Conservation (phyloP, 2,329 filamentous ascomycete species). For the Aureobasidium sp. region DNA sequence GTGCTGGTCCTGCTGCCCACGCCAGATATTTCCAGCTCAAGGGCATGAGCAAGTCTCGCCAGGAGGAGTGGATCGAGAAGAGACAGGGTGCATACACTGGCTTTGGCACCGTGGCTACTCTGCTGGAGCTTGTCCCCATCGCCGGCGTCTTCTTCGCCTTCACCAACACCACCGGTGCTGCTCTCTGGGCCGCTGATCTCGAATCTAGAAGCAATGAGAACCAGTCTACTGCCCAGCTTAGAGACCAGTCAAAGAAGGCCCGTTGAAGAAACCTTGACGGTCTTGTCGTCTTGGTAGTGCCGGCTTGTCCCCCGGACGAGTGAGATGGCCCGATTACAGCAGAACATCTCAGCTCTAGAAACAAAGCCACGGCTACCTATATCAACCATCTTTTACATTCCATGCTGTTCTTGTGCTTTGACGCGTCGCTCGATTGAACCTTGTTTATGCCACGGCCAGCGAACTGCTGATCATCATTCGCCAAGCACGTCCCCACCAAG, state of each 20-base stretch:
- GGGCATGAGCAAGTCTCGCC: slow-evolving; percentile 62
- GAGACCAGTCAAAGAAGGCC: slow-evolving; percentile 25
- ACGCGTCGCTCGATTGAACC: not conserved
- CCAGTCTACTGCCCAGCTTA: slow-evolving; percentile 27
- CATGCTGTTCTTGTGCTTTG: not conserved
- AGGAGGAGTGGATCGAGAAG: slow-evolving; percentile 60
- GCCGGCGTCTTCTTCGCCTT: slow-evolving; percentile 79
- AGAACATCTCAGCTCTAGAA: slow-evolving; percentile 1
- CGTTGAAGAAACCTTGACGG: not conserved
- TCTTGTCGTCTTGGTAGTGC: not conserved
- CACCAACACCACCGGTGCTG: slow-evolving; percentile 86
- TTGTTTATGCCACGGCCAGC: not conserved
- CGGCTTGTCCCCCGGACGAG: not conserved
- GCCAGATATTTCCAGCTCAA: slow-evolving; percentile 85
- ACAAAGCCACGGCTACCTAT: not conserved
- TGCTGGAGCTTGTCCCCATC: slow-evolving; percentile 80
- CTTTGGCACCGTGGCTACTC: slow-evolving; percentile 69
- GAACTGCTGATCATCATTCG: slow-evolving; percentile 5
- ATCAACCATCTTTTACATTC: not conserved
- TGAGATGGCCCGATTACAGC: not conserved
- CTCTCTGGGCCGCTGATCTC: slow-evolving; percentile 76
- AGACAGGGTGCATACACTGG: slow-evolving; percentile 69
- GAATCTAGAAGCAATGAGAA: slow-evolving; percentile 23
- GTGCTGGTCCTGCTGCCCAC: slow-evolving; percentile 48
- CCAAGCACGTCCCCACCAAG: slow-evolving; percentile 6